Percentiles rank a stretch among this genome's conserved stretches.
These are phyloP conservation scores for Russula sp. DNA, from an alignment of 768 basidiomycete genomes.

Conservation along the genomic window DNA sequence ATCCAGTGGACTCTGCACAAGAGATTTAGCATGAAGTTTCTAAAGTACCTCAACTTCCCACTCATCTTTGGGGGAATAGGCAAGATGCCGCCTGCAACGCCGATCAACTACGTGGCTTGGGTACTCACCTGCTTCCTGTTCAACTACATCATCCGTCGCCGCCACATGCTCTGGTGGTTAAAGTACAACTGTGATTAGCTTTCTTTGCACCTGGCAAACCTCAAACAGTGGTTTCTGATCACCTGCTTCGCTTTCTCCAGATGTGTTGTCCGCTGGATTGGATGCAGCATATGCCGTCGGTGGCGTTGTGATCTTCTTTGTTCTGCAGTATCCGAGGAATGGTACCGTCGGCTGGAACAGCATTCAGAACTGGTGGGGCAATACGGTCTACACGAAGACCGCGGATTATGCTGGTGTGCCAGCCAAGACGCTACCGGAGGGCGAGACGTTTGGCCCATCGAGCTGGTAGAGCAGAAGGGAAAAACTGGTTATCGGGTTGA, in stretches of 20 bases:
- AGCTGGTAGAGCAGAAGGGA: too few species aligned
- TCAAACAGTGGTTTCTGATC: too few species aligned
- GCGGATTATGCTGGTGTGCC: too few species aligned
- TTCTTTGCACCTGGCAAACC: background rate
- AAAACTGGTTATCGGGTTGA: too few species aligned
- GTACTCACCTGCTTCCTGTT: constrained; percentile 34
- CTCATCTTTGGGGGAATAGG: constrained; percentile 38
- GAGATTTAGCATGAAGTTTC: constrained; percentile 23
- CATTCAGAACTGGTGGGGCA: constrained; percentile 69
- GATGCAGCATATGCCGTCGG: too few species aligned
- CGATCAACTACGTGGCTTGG: constrained; percentile 38
- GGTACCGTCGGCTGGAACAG: constrained; percentile 26
- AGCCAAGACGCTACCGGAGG: too few species aligned
- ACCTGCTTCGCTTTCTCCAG: too few species aligned
- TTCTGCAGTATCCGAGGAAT: background rate
- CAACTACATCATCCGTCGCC: constrained; percentile 35
- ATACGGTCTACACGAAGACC: constrained; percentile 30
- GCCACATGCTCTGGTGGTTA: constrained; percentile 36
- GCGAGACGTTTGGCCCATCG: too few species aligned
- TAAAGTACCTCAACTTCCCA: constrained; percentile 57
- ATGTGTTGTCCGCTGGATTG: too few species aligned
- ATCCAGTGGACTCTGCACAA: constrained; percentile 44
- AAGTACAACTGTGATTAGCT: constrained; percentile 33
- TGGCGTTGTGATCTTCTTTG: too few species aligned
- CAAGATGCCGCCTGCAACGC: constrained; percentile 38